Evolutionary conservation across 75 land plant species (phyloP).

Genomic region (Cunninghamia lanceolata): DNA sequence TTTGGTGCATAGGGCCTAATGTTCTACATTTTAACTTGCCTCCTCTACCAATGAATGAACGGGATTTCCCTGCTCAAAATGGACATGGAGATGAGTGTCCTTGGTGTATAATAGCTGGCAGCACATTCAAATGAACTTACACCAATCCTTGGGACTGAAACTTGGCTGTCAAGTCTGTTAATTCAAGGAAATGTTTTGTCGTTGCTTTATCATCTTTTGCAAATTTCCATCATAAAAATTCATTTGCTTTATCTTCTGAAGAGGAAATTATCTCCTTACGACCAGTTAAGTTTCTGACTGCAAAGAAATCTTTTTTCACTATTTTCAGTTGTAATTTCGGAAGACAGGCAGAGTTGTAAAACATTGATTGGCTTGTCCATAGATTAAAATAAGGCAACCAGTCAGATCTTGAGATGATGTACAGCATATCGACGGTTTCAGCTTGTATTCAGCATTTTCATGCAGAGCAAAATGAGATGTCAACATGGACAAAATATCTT

Average conservation of each 20-base stretch:
- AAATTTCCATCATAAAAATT: not conserved
- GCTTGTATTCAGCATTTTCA: not conserved
- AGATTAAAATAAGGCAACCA: not conserved
- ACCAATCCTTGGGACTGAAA: not conserved
- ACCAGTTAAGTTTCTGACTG: not conserved
- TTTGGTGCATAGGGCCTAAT: not conserved
- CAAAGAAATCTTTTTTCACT: not conserved
- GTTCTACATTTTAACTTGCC: not conserved
- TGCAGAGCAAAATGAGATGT: not conserved
- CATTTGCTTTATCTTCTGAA: not conserved
- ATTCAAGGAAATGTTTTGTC: not conserved
- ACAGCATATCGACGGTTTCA: not conserved
- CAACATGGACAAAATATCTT: not conserved
- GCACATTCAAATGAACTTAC: not conserved
- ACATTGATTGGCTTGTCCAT: not conserved
- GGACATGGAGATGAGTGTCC: not conserved
- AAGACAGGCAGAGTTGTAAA: not conserved
- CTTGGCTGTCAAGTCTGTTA: not conserved
- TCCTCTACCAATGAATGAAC: not conserved
- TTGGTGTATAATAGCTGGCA: not conserved
- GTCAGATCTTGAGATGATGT: not conserved
- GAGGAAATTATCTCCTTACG: not conserved
- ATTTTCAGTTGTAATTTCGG: not conserved
- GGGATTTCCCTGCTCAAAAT: not conserved
- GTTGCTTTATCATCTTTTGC: not conserved